Percentiles rank a stretch among this genome's conserved stretches.
Evolutionary conservation across 2,329 filamentous ascomycete genomes (phyloP).

Genomic region (Didymella glomerata): DNA sequence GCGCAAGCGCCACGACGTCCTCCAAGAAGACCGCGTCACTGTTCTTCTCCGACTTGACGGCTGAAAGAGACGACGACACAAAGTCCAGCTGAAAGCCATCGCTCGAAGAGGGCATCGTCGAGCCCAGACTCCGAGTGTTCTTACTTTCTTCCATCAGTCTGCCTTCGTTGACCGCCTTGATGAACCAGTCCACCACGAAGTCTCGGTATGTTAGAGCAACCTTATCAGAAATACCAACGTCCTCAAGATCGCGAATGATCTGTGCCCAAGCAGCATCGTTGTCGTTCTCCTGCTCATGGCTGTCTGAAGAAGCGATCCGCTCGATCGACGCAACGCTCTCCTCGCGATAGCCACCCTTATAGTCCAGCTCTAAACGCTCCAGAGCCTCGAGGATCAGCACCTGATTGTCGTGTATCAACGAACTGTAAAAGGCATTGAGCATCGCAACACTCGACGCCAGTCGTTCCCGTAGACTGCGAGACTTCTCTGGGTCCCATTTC

Average conservation of each 20-base stretch:
- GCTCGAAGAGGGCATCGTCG: conserved; percentile 19
- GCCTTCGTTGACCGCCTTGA: conserved; percentile 43
- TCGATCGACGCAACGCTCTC: conserved; percentile 39
- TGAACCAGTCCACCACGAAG: conserved; percentile 44
- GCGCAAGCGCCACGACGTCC: too few species aligned
- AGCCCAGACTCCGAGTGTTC: conserved; percentile 15
- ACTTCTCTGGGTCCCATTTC: conserved; percentile 40
- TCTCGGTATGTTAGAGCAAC: conserved; percentile 36
- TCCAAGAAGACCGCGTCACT: background rate
- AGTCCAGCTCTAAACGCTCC: conserved; percentile 41
- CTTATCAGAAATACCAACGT: conserved; percentile 39
- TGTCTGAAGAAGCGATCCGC: conserved; percentile 27
- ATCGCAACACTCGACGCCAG: conserved; percentile 36
- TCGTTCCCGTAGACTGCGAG: conserved; percentile 31
- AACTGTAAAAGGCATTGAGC: conserved; percentile 41
- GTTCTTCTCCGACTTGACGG: background rate
- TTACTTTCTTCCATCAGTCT: conserved; percentile 35
- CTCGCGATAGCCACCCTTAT: conserved; percentile 42
- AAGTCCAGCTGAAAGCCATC: background rate
- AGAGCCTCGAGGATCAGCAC: conserved; percentile 43
- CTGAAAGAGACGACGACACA: background rate
- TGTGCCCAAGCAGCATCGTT: conserved; percentile 44
- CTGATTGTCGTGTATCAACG: conserved; percentile 40
- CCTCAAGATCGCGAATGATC: conserved; percentile 44
- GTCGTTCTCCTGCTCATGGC: conserved; percentile 25